Percentiles rank a stretch among this genome's conserved stretches.
Evolutionary conservation across 1,284 basidiomycete species (phyloP).

Genomic region (Cutaneotrichosporon cutaneum): DNA sequence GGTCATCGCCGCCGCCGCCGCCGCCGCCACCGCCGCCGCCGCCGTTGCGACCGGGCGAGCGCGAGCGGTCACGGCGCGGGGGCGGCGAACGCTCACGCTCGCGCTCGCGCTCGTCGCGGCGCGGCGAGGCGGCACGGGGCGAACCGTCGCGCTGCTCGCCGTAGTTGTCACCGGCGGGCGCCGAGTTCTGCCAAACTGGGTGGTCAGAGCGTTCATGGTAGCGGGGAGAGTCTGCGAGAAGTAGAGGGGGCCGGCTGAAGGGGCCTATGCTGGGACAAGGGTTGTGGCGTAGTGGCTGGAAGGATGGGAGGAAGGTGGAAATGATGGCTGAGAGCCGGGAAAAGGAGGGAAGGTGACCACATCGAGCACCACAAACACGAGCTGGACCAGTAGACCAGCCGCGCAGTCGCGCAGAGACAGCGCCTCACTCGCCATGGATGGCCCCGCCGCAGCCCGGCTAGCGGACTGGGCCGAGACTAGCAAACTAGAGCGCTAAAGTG

Average conservation of each 20-base stretch:
- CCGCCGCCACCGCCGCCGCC: too few species aligned
- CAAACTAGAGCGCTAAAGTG: not conserved
- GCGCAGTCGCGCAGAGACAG: not conserved
- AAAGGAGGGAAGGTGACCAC: not conserved
- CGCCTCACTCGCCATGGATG: slow-evolving; percentile 1
- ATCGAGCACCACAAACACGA: not conserved
- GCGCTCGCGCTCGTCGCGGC: slow-evolving; percentile 27
- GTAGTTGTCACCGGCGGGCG: slow-evolving; percentile 27
- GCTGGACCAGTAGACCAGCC: not conserved
- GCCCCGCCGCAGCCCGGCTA: not conserved
- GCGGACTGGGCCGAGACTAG: not conserved
- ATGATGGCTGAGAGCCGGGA: too few species aligned
- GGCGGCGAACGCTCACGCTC: slow-evolving; percentile 22
- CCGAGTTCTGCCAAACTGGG: slow-evolving; percentile 48
- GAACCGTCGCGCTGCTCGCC: slow-evolving; percentile 25
- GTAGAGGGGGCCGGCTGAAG: not conserved
- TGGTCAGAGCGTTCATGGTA: slow-evolving; percentile 20
- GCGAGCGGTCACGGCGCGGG: slow-evolving; percentile 34
- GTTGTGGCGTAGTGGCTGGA: not conserved
- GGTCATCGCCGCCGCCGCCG: slow-evolving; percentile 15
- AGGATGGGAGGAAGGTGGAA: not conserved
- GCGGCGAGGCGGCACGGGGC: slow-evolving; percentile 19
- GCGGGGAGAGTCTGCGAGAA: not conserved
- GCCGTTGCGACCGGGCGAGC: slow-evolving; percentile 37
- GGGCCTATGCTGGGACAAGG: not conserved